Evolutionary conservation across 257 asterid genomes (phyloP).

Genomic region (Ajuga chamaepitys): DNA sequence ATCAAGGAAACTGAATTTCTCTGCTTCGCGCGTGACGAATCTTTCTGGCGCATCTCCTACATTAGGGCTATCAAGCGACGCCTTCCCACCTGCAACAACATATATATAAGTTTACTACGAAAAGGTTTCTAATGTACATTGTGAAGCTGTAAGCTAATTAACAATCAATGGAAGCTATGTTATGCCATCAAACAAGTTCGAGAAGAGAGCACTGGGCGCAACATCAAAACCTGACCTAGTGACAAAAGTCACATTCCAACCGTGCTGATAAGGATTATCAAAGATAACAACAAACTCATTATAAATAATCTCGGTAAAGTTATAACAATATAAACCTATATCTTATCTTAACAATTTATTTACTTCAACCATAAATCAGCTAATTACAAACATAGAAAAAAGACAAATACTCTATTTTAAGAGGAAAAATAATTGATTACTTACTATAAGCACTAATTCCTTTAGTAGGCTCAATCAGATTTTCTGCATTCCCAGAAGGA

Average conservation of each 20-base stretch:
- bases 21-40: constrained; percentile 57
- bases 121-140: background rate
- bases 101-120: background rate
- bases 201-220: background rate
- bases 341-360: background rate
- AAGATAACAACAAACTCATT: background rate
- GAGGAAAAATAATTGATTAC: constrained; percentile 16
- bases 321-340: background rate
- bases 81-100: constrained; percentile 44
- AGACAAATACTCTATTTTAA: background rate
- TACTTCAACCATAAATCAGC: constrained; percentile 7
- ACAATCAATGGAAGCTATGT: background rate
- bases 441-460: constrained; percentile 38
- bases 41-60: constrained; percentile 55
- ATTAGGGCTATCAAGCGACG: constrained; percentile 25
- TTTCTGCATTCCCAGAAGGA: constrained; percentile 19
- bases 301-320: background rate
- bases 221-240: background rate
- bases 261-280: background rate
- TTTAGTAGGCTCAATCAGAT: constrained; percentile 19
- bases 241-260: background rate
- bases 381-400: background rate
- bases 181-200: background rate
- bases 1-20: constrained; percentile 68
- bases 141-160: background rate